phyloP scores from a whole-genome alignment of 108 stramenopile genomes.

The Thalassiosira profunda region DNA sequence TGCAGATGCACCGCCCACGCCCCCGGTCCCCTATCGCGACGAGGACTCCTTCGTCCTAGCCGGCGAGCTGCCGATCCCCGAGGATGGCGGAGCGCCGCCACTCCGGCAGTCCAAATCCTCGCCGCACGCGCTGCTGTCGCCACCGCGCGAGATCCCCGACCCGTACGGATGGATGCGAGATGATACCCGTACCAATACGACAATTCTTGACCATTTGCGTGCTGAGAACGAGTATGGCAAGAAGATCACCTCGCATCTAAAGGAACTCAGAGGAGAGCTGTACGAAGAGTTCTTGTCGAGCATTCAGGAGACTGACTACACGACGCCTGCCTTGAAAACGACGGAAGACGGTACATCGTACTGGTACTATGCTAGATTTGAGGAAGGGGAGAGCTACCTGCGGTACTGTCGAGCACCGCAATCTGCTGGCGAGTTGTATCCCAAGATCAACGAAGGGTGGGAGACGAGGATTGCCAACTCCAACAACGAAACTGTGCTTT shows the following conservation, averaged over 20 bases:
- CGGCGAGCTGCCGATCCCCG: constrained; percentile 1
- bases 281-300: constrained; percentile 64
- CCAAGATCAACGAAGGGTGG: constrained; percentile 22
- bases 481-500: constrained; percentile 56
- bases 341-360: constrained; percentile 34
- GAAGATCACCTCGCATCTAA: constrained; percentile 67
- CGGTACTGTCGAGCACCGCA: constrained; percentile 84
- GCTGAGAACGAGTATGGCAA: constrained; percentile 90
- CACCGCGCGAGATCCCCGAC: constrained; percentile 72
- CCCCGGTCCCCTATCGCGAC: constrained; percentile 39
- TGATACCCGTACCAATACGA: constrained; percentile 71
- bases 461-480: constrained; percentile 4
- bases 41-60: constrained; percentile 32
- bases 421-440: constrained; percentile 22
- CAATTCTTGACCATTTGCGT: constrained; percentile 78
- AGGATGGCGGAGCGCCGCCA: not conserved
- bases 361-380: constrained; percentile 91
- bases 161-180: constrained; percentile 96
- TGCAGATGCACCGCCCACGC: not conserved
- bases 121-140: constrained; percentile 68
- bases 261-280: constrained; percentile 55
- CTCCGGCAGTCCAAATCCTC: constrained; percentile 71
- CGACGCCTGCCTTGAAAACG: constrained; percentile 56
- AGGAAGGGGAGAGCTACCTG: constrained; percentile 89
- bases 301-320: constrained; percentile 91